A percentile compares a stretch with the other conserved stretches of the same genome.
Conservation (phyloP, 139 green algal species). For the Chlamydomonas applanata region DNA sequence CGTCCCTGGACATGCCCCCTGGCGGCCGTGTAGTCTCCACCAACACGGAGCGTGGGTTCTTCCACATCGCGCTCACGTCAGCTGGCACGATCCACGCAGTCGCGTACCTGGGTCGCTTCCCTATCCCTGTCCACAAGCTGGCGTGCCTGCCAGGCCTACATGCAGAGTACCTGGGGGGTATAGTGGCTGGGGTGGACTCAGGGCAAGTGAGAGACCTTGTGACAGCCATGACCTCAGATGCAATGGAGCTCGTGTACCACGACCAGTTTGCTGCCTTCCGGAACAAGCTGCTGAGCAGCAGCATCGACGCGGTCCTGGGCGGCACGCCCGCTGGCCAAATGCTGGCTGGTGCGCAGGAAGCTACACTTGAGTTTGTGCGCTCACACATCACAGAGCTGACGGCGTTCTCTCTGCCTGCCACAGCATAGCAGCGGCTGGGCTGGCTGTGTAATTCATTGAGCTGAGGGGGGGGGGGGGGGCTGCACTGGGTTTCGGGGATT, state of each 20-base stretch:
- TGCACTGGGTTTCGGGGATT: too few relatives aligned
- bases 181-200: conserved; percentile 1
- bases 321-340: neutral
- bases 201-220: conserved; percentile 2
- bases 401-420: conserved; percentile 12
- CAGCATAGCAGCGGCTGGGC: neutral
- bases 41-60: conserved; percentile 27
- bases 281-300: neutral
- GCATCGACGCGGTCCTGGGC: neutral
- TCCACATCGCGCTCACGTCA: conserved; percentile 27
- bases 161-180: conserved; percentile 38
- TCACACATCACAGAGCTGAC: conserved; percentile 21
- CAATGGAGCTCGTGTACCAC: conserved; percentile 43
- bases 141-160: conserved; percentile 42
- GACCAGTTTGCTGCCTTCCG: conserved; percentile 45
- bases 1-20: conserved; percentile 21
- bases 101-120: conserved; percentile 28
- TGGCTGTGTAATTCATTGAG: too few relatives aligned
- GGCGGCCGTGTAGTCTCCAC: conserved; percentile 33
- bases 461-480: too few relatives aligned
- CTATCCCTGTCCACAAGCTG: conserved; percentile 25
- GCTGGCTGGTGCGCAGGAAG: conserved; percentile 14
- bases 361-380: conserved; percentile 26
- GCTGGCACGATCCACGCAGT: conserved; percentile 7
- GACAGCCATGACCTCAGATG: conserved; percentile 4